A percentile compares a stretch with the other conserved stretches of the same genome.
Evolutionary conservation across 2,329 filamentous ascomycete genomes (phyloP).

Genomic region (Scedosporium minutisporum): DNA sequence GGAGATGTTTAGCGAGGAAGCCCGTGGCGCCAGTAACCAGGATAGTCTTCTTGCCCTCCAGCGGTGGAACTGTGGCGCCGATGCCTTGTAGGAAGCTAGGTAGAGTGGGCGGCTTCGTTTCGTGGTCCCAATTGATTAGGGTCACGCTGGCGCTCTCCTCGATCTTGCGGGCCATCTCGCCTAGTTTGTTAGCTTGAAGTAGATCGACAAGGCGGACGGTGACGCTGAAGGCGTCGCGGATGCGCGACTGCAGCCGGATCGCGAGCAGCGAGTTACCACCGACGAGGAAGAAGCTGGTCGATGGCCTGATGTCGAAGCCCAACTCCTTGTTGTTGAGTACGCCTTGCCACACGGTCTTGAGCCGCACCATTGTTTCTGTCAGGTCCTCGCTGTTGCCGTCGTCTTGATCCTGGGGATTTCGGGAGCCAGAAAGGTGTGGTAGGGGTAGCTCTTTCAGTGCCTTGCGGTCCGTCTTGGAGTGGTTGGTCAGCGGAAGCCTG

Average conservation of each 20-base stretch:
- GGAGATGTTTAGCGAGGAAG: no score
- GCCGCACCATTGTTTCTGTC: neutral
- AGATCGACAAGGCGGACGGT: constrained; percentile 10
- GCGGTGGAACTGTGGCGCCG: no score
- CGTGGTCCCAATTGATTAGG: neutral
- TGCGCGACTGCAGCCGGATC: constrained; percentile 23
- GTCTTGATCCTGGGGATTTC: neutral
- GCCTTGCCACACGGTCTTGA: neutral
- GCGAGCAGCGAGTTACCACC: constrained; percentile 32
- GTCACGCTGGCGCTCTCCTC: neutral
- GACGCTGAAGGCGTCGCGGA: constrained; percentile 22
- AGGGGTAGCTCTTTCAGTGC: constrained; percentile 16
- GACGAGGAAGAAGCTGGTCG: constrained; percentile 29
- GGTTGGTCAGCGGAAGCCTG: constrained; percentile 18
- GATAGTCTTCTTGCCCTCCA: no score
- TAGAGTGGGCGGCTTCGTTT: neutral
- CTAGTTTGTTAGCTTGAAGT: neutral
- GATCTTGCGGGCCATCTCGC: neutral
- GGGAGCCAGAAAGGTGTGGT: constrained; percentile 9
- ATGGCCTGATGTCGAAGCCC: constrained; percentile 5
- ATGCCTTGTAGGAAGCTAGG: no score
- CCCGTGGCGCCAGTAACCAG: no score
- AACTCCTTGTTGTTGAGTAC: constrained; percentile 1
- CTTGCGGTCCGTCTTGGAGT: constrained; percentile 22
- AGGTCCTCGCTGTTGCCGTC: neutral